Evolutionary conservation across 2,329 filamentous ascomycete species (phyloP), one percentile per base, ranked within the genome.

Genomic region (Nectriaceae sp.): DNA sequence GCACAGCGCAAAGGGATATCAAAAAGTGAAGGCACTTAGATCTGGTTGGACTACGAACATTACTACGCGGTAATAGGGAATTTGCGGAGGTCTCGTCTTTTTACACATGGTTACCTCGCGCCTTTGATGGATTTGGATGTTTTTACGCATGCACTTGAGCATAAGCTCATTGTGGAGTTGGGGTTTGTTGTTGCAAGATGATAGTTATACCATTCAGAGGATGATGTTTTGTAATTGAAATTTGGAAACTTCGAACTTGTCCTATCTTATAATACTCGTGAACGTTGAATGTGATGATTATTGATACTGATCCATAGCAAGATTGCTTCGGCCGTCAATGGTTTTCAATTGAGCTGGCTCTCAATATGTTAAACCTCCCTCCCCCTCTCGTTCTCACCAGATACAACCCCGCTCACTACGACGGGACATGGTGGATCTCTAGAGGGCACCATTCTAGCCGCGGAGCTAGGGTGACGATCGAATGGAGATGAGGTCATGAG

Each of bases 1-100:
- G 53, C 55, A 42, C 42, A 52, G 57, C 50, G 44, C 55, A 50
- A 49, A 52, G 44, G 59, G 59, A 61, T 57, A 62, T 56, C 52
- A 62, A 62, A 62, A 61, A 56, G 60, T 53, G 58, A 58, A 59
- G 45, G 45, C 59, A 57, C 53, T 62, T 62, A 62, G 59, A 62
- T 54, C 40, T 53, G 59, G 50, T 39, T 51, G 57, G 52, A 53
- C 29, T 37, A 50, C 38, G 46, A 53, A 50, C 46, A 55, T 56
- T 62, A 62, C 59, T 62, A 57, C 59, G 48, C 59, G 59, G 59
- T 62, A 62, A 62, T 61, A 53, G 52, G 55, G 42, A n/a, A 46
- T 20, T 29, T 43, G 33, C 26, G 47, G 57, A 60, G 55, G 57
- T 50, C 47, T 45, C 41, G 57, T 53, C 38, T 46, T 51, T 46